These are phyloP conservation scores for Tulasnella sp. DNA, from an alignment of 768 basidiomycete species.

Conservation along the genomic window DNA sequence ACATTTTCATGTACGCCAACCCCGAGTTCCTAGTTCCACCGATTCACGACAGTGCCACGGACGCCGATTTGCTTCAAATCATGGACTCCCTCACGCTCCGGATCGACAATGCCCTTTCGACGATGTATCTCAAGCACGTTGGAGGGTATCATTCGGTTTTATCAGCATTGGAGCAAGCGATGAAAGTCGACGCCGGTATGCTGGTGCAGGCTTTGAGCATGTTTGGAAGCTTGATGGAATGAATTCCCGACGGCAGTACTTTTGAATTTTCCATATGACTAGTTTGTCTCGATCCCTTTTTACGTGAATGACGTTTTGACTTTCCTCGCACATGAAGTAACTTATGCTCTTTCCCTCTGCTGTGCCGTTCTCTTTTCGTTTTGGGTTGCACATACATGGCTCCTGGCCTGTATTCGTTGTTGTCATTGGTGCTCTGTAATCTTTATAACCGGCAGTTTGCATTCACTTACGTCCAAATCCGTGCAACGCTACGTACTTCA, in stretches of 20 bases:
- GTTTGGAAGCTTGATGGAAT: conserved; percentile 4
- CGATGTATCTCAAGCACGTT: conserved; percentile 26
- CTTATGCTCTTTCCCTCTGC: neutral
- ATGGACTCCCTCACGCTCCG: conserved; percentile 68
- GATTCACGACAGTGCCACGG: conserved; percentile 60
- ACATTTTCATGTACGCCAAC: conserved; percentile 47
- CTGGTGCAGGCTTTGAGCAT: conserved; percentile 20
- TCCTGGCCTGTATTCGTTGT: neutral
- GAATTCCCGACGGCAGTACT: neutral
- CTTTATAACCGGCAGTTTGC: neutral
- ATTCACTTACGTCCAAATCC: too few species aligned
- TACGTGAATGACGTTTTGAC: neutral
- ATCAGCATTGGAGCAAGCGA: conserved; percentile 15
- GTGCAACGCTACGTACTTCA: too few species aligned
- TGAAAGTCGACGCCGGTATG: conserved; percentile 17
- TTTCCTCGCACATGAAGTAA: neutral
- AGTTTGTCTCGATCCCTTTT: neutral
- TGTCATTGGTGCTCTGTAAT: neutral
- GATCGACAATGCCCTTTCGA: conserved; percentile 61
- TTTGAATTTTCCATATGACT: neutral
- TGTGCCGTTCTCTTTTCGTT: neutral
- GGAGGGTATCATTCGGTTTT: conserved; percentile 16
- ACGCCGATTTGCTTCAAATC: conserved; percentile 63
- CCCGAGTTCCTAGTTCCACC: conserved; percentile 58
- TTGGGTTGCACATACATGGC: neutral